Evolutionary conservation across 345 rosid species (phyloP), one percentile per base, ranked within the genome.

Genomic region (Boechera retrofracta): DNA sequence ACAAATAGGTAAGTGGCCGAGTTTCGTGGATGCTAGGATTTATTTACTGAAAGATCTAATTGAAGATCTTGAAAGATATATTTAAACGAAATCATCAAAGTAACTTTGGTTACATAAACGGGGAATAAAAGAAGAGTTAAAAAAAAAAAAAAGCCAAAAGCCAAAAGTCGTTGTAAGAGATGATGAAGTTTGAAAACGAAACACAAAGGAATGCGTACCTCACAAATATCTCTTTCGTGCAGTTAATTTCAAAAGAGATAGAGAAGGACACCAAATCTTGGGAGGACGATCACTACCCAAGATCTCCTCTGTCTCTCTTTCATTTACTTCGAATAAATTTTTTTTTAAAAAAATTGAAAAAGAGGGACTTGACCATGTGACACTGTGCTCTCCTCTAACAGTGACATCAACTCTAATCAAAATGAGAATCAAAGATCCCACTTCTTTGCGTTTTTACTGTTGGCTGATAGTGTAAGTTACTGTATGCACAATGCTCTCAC

Each of bases 191-290:
- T 47, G 73, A 58, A 48, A 67, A 75, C 16, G 67, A 75, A n/a
- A 47, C 33, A 75, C 73, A 28, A 47, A 67, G 52, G 61, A 75
- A 68, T 24, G 67, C 21, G 8, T 26, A 58, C 67, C 74, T 49
- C 74, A 68, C 28, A 52, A 52, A 41, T 39, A 59, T 68, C 31
- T 68, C 31, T 18, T 18, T 67, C 29, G 68, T 67, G 79, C 31
- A 61, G 79, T 68, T 76, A 21, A 76, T 68, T 61, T 60, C 39
- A 42, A 69, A 69, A 61, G 75, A 76, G 80, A 76, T 75, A 77
- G 33, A 28, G 12, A 58, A 75, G 73, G 79, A 67, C 67, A 69
- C 69, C 64, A 77, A 69, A 63, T 69, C 64, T 61, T 35, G 6
- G 49, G 64, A 76, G 80, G 75, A 76, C 69, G 61, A 76, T 32